Percentiles rank a stretch among this genome's conserved stretches.
phyloP scores from a whole-genome alignment of 306 rosid genomes.

The Vachellia pachyceras region DNA sequence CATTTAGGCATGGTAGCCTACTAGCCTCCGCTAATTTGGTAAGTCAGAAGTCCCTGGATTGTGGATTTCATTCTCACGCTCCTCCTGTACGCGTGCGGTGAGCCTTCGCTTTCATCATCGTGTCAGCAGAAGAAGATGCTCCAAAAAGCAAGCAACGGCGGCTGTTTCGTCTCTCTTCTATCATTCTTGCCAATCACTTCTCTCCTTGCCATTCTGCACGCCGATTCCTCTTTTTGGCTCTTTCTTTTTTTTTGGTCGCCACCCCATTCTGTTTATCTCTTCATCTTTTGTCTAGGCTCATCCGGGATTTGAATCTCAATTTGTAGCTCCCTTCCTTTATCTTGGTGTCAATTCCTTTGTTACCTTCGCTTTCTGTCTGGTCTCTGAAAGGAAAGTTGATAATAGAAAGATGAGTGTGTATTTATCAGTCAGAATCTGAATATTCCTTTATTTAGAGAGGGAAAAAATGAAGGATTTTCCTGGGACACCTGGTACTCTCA shows the following conservation, averaged over 20 bases:
- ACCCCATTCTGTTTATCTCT: background rate
- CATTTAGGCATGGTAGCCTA: no score
- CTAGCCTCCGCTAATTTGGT: no score
- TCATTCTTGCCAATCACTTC: constrained; percentile 9
- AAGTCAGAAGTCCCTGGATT: no score
- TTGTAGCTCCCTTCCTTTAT: background rate
- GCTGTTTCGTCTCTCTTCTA: background rate
- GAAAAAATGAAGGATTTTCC: constrained; percentile 80
- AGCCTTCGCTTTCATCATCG: no score
- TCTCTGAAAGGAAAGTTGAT: background rate
- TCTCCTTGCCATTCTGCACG: background rate
- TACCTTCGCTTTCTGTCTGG: background rate
- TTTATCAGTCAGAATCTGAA: background rate
- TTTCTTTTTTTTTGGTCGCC: background rate
- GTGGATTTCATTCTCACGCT: no score
- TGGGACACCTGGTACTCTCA: constrained; percentile 89
- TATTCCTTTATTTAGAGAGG: background rate
- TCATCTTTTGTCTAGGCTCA: background rate
- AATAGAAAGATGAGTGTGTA: background rate
- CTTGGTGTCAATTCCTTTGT: background rate
- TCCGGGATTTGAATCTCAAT: background rate
- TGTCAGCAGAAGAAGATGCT: background rate
- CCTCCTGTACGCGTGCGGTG: no score
- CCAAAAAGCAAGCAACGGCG: background rate
- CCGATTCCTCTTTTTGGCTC: background rate